Percentiles rank a stretch among this genome's conserved stretches.
Evolutionary conservation across 331 rosid genomes (phyloP).

Genomic region (Rhamnella rubrinervis): DNA sequence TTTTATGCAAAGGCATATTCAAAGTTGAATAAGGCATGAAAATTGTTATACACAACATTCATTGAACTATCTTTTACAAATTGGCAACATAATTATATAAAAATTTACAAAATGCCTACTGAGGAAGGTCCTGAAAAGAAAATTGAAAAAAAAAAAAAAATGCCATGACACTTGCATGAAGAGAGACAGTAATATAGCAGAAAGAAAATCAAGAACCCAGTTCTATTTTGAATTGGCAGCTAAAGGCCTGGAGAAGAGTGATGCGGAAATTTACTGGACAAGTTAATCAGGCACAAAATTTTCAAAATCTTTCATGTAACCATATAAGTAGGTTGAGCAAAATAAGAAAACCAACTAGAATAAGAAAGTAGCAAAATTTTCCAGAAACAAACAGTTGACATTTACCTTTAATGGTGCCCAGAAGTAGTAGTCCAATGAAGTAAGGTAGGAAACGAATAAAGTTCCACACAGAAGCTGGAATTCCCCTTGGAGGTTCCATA

Average conservation of each 20-base stretch:
- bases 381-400: constrained; percentile 2
- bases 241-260: no score
- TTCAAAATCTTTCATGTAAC: not conserved
- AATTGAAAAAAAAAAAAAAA: not conserved
- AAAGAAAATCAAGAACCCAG: constrained; percentile 7
- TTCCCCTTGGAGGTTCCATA: constrained; percentile 62
- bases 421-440: constrained; percentile 80
- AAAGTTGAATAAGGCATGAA: not conserved
- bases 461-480: constrained; percentile 52
- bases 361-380: not conserved
- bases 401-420: constrained; percentile 78
- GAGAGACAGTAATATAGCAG: not conserved
- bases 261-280: not conserved
- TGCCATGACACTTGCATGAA: not conserved
- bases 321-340: not conserved
- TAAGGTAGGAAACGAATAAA: constrained; percentile 79
- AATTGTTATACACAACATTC: not conserved
- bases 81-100: not conserved
- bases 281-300: not conserved
- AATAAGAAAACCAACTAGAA: not conserved
- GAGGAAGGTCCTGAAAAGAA: constrained; percentile 1
- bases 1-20: constrained; percentile 13
- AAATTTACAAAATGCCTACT: not conserved
- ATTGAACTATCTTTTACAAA: not conserved
- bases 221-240: no score